A percentile compares a stretch with the other conserved stretches of the same genome.
phyloP scores from a whole-genome alignment of 352 stramenopile species.

The Aphanomyces invadans region DNA sequence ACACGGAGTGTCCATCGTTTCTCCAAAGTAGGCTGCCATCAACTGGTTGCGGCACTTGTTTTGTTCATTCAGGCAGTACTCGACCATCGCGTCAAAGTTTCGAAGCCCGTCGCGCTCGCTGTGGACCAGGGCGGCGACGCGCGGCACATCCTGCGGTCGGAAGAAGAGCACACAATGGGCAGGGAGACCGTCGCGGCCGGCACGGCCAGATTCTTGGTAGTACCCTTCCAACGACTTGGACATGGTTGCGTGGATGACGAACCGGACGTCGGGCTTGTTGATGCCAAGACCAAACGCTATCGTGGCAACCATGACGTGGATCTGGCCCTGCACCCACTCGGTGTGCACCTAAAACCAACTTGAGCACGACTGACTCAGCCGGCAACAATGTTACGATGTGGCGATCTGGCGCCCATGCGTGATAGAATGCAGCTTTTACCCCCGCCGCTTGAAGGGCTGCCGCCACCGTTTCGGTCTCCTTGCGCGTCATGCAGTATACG shows the following conservation, averaged over 20 bases:
- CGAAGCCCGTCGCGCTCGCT: constrained; percentile 79
- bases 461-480: constrained; percentile 88
- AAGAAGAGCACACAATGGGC: constrained; percentile 87
- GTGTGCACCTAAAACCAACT: constrained; percentile 38
- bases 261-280: constrained; percentile 90
- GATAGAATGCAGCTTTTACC: constrained; percentile 83
- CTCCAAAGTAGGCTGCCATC: constrained; percentile 31
- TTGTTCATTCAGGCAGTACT: constrained; percentile 64
- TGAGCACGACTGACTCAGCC: not conserved
- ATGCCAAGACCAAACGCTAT: constrained; percentile 93
- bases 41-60: constrained; percentile 55
- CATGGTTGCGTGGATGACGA: constrained; percentile 85
- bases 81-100: constrained; percentile 68
- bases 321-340: constrained; percentile 39
- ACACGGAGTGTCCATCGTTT: not conserved
- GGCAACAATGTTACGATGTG: constrained; percentile 11
- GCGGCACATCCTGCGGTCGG: constrained; percentile 59
- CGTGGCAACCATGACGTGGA: constrained; percentile 88
- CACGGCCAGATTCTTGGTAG: constrained; percentile 95
- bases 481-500: constrained; percentile 87
- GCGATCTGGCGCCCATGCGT: constrained; percentile 71
- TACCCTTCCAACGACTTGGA: constrained; percentile 93
- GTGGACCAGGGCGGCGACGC: constrained; percentile 72
- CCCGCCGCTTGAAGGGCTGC: constrained; percentile 55
- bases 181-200: constrained; percentile 88